These are phyloP conservation scores for Gracilaria domingensis DNA, from an alignment of 23 red algal species.

Conservation along the genomic window DNA sequence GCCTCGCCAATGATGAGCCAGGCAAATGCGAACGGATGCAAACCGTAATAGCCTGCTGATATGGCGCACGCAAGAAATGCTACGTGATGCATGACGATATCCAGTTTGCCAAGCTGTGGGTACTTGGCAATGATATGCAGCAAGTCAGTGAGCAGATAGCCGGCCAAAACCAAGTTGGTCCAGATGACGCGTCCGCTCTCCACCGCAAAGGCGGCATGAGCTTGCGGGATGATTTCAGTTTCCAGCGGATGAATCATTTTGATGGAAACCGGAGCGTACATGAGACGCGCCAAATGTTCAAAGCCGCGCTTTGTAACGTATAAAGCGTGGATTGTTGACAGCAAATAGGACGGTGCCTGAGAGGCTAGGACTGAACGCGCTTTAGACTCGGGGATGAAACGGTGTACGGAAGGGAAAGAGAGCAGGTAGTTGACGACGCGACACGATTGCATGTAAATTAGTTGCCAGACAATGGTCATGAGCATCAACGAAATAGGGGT, in stretches of 20 bases:
- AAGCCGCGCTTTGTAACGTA: conserved; percentile 50
- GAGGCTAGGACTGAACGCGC: conserved; percentile 21
- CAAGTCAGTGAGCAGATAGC: conserved; percentile 67
- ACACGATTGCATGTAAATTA: conserved; percentile 21
- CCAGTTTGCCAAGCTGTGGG: conserved; percentile 62
- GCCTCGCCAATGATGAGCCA: conserved; percentile 84
- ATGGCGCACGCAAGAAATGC: conserved; percentile 60
- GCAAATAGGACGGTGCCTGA: conserved; percentile 58
- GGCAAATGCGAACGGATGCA: conserved; percentile 67
- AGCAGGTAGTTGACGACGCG: background rate
- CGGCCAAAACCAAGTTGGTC: conserved; percentile 57
- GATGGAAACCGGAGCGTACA: conserved; percentile 19
- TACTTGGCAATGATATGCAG: conserved; percentile 61
- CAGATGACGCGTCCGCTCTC: conserved; percentile 36
- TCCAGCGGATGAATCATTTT: conserved; percentile 47
- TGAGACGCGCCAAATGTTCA: conserved; percentile 49
- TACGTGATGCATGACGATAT: conserved; percentile 71
- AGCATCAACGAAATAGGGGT: conserved; percentile 3
- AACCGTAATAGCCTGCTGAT: conserved; percentile 49
- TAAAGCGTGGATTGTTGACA: conserved; percentile 79
- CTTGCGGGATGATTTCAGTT: background rate
- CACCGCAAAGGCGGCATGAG: background rate
- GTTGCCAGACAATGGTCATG: background rate
- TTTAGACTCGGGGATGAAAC: conserved; percentile 29
- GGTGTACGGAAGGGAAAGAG: background rate